A percentile compares a stretch with the other conserved stretches of the same genome.
Conservation (phyloP, 1,139 yeast species). For the Taphrina communis region DNA sequence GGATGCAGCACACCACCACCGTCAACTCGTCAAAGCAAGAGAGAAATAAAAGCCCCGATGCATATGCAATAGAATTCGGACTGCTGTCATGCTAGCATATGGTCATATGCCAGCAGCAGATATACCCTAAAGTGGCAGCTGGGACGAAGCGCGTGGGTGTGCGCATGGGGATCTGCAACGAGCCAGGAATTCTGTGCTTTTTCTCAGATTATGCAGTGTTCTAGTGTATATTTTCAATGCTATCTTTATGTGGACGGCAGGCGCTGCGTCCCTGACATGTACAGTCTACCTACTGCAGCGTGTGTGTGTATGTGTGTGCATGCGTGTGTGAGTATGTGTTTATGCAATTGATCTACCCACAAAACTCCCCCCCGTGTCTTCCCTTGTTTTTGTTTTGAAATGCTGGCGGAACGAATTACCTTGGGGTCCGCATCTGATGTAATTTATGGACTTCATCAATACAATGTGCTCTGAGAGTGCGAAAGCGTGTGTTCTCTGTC, state of each 20-base stretch:
- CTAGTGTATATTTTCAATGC: constrained; percentile 10
- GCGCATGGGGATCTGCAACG: background rate
- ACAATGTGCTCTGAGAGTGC: constrained; percentile 16
- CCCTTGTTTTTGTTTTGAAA: constrained; percentile 1
- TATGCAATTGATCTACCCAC: constrained; percentile 11
- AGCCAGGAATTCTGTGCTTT: background rate
- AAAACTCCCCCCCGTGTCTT: background rate
- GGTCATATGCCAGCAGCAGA: background rate
- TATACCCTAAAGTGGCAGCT: background rate
- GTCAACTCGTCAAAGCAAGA: too few species aligned
- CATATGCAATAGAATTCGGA: too few species aligned
- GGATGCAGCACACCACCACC: too few species aligned
- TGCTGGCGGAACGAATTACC: background rate
- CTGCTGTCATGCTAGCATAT: background rate
- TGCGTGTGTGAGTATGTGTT: too few species aligned
- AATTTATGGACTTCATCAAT: constrained; percentile 8
- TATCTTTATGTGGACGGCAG: constrained; percentile 6
- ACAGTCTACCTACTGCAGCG: constrained; percentile 7
- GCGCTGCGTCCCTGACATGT: constrained; percentile 19
- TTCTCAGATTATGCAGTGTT: background rate
- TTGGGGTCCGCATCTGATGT: constrained; percentile 3
- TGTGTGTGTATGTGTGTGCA: background rate
- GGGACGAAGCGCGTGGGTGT: background rate
- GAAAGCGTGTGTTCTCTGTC: background rate
- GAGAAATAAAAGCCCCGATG: too few species aligned